Evolutionary conservation across 768 basidiomycete species (phyloP).

Genomic region (Pluteus cervinus): DNA sequence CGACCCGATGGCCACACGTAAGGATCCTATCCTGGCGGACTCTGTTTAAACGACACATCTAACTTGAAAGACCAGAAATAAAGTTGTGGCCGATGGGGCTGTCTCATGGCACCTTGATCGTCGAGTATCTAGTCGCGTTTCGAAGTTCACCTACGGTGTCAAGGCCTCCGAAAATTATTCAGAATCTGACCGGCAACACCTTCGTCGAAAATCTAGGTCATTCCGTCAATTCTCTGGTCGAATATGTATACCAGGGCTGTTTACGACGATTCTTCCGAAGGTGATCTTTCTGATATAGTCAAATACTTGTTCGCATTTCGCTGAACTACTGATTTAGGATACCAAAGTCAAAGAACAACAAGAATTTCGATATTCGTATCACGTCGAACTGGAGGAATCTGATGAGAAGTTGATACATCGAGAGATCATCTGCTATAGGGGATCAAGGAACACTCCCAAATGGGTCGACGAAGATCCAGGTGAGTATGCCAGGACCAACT

Average conservation of each 20-base stretch:
- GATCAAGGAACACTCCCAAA: slow-evolving; percentile 15
- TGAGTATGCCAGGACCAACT: slow-evolving; percentile 8
- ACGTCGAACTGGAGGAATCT: slow-evolving; percentile 16
- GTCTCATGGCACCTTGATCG: slow-evolving; percentile 30
- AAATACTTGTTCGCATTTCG: background rate
- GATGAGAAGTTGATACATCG: too few species aligned
- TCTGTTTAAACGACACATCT: too few species aligned
- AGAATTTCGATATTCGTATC: slow-evolving; percentile 35
- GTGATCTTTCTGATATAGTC: slow-evolving; percentile 15
- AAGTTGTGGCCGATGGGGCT: slow-evolving; percentile 20
- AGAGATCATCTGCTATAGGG: slow-evolving; percentile 24
- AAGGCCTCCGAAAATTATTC: slow-evolving; percentile 3
- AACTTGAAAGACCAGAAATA: too few species aligned
- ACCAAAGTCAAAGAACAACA: slow-evolving; percentile 38
- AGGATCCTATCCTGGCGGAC: too few species aligned
- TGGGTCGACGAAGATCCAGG: slow-evolving; percentile 24
- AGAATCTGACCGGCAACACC: slow-evolving; percentile 18
- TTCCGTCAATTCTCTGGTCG: slow-evolving; percentile 32
- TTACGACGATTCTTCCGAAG: slow-evolving; percentile 36
- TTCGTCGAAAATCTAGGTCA: slow-evolving; percentile 34
- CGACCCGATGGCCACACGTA: too few species aligned
- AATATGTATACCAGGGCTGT: slow-evolving; percentile 30
- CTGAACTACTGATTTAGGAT: slow-evolving; percentile 24
- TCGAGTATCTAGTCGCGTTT: slow-evolving; percentile 40
- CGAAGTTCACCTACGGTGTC: slow-evolving; percentile 42